phyloP scores from a whole-genome alignment of 2,329 filamentous ascomycete species.

The Arthrobotrys sinensis region DNA sequence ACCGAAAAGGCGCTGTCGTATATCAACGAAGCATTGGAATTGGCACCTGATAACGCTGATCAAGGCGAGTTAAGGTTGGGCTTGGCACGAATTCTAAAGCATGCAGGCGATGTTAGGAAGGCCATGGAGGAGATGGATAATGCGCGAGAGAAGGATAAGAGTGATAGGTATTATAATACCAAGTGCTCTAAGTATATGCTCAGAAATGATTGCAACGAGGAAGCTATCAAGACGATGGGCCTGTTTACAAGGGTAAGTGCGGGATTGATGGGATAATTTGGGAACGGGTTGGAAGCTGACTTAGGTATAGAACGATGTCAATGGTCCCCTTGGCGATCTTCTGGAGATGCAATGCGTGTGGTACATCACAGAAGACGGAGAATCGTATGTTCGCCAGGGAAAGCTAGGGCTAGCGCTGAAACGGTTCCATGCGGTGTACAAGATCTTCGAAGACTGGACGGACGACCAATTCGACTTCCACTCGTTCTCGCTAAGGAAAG shows the following conservation, averaged over 20 bases:
- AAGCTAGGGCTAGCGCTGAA: constrained; percentile 90
- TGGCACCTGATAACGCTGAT: constrained; percentile 81
- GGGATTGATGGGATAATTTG: neutral
- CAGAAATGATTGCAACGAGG: constrained; percentile 89
- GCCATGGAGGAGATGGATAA: constrained; percentile 90
- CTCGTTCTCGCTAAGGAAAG: constrained; percentile 95
- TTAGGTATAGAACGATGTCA: constrained; percentile 74
- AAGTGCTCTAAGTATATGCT: constrained; percentile 98
- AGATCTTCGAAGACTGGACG: constrained; percentile 97
- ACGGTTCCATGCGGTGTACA: constrained; percentile 87
- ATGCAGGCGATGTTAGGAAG: constrained; percentile 82
- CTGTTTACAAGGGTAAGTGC: constrained; percentile 85
- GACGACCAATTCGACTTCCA: constrained; percentile 99
- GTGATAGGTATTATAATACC: constrained; percentile 97
- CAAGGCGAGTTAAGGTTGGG: constrained; percentile 86
- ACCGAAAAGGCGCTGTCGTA: constrained; percentile 84
- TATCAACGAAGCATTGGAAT: constrained; percentile 85
- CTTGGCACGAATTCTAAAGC: constrained; percentile 94
- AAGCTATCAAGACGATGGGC: constrained; percentile 87
- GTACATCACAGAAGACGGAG: constrained; percentile 95
- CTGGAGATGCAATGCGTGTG: constrained; percentile 99
- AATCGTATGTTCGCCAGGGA: constrained; percentile 85
- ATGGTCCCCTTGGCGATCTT: constrained; percentile 87
- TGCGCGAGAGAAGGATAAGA: constrained; percentile 86
- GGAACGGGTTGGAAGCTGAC: constrained; percentile 7